Evolutionary conservation across 495 filamentous ascomycete species (phyloP).

Genomic region (Podospora tetraspora): DNA sequence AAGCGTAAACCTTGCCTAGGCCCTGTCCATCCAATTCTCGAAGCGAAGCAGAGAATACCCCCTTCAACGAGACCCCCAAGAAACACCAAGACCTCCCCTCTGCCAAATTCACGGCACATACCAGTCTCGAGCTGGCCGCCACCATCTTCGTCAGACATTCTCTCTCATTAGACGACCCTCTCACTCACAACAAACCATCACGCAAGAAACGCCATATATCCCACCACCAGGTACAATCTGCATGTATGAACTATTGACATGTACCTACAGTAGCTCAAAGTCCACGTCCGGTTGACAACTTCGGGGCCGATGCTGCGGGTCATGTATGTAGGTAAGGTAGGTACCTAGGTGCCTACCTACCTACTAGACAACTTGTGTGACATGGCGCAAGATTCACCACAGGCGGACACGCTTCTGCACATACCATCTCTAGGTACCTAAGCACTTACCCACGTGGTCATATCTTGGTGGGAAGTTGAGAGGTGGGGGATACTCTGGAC

Average conservation of each 20-base stretch:
- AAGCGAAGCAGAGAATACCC: not conserved
- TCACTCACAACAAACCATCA: too few relatives aligned
- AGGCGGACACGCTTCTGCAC: too few relatives aligned
- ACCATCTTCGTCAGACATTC: not conserved
- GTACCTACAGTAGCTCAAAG: too few relatives aligned
- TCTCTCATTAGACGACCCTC: too few relatives aligned
- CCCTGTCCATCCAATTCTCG: not conserved
- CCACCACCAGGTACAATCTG: not conserved
- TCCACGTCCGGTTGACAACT: not conserved
- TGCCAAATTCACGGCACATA: not conserved
- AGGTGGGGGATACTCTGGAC: too few relatives aligned
- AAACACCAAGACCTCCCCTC: not conserved
- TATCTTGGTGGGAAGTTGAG: too few relatives aligned
- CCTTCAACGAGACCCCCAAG: not conserved
- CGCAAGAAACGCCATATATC: not conserved
- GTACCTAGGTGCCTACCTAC: too few relatives aligned
- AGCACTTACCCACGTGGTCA: not conserved
- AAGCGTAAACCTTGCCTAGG: not conserved
- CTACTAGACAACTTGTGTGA: too few relatives aligned
- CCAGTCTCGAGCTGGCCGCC: not conserved
- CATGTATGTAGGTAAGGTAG: too few relatives aligned
- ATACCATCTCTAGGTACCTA: too few relatives aligned
- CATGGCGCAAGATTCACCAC: too few relatives aligned
- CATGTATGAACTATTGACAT: too few relatives aligned
- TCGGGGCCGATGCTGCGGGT: not conserved